phyloP scores from a whole-genome alignment of 371 early-diverging fungal genomes.

The Apophysomyces variabilis region DNA sequence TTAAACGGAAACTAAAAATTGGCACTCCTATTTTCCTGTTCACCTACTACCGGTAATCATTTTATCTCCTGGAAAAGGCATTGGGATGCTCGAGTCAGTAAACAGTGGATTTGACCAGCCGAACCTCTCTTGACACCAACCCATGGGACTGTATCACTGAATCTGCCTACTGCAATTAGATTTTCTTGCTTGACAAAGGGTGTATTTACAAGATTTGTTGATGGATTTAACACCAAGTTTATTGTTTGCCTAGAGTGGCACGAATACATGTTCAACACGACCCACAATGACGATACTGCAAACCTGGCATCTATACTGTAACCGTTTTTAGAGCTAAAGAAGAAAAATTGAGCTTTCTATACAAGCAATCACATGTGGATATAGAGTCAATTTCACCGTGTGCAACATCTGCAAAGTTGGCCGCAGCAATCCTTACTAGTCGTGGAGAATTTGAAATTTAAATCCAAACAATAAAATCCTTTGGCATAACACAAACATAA shows the following conservation, averaged over 20 bases:
- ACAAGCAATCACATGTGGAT: background rate
- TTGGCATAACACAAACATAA: background rate
- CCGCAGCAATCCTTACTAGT: background rate
- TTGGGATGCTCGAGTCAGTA: conserved; percentile 14
- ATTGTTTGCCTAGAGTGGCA: background rate
- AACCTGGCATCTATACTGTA: too few species aligned
- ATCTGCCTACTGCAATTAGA: conserved; percentile 8
- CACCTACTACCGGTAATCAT: background rate
- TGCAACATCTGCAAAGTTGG: background rate
- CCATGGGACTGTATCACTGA: conserved; percentile 6
- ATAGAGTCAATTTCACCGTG: background rate
- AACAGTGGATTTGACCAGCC: conserved; percentile 7
- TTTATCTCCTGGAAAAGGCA: conserved; percentile 10
- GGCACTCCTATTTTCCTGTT: background rate
- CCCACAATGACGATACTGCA: too few species aligned
- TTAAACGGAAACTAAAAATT: too few species aligned
- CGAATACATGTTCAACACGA: conserved; percentile 1
- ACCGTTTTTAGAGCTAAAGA: too few species aligned
- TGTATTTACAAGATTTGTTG: conserved; percentile 8
- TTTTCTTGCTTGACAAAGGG: conserved; percentile 5
- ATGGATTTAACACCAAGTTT: conserved; percentile 7
- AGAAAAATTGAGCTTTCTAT: too few species aligned
- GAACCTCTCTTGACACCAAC: conserved; percentile 13
- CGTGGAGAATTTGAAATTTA: background rate
- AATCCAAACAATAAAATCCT: background rate